Conservation (phyloP, 169 alveolate species). For the Toxoplasma gondii region DNA sequence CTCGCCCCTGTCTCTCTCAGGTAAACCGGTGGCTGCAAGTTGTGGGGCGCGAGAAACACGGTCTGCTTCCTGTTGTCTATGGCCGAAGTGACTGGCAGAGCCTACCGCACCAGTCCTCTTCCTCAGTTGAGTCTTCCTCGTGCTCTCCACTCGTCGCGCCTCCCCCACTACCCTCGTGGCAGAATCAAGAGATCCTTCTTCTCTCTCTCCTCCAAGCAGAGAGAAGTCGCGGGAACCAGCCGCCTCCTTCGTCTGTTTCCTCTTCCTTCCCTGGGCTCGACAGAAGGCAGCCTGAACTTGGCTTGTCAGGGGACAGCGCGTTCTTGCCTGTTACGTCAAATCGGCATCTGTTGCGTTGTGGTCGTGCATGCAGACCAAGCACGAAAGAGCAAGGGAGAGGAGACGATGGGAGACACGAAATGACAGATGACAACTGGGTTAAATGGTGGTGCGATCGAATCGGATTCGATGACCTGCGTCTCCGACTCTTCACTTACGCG, state of each 20-base stretch:
- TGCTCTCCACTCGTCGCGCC: neutral
- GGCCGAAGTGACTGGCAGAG: too few relatives aligned
- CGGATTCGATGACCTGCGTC: conserved; percentile 10
- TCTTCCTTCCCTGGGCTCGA: neutral
- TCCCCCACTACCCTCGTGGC: neutral
- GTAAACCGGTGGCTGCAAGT: too few relatives aligned
- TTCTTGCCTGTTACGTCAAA: neutral
- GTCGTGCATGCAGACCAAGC: too few relatives aligned
- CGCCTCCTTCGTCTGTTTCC: neutral
- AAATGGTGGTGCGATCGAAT: neutral
- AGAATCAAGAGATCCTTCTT: neutral
- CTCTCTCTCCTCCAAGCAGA: neutral
- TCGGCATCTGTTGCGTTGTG: neutral
- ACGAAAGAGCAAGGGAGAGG: neutral
- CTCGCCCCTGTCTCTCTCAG: too few relatives aligned
- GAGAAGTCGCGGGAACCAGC: neutral
- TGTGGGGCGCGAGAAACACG: too few relatives aligned
- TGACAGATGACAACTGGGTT: neutral
- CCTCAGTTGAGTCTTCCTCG: too few relatives aligned
- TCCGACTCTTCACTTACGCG: conserved; percentile 2
- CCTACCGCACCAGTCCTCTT: too few relatives aligned
- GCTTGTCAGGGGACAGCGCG: neutral
- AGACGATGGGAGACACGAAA: neutral
- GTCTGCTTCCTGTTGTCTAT: too few relatives aligned
- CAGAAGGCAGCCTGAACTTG: neutral